A percentile compares a stretch with the other conserved stretches of the same genome.
Conservation (phyloP, 2,329 filamentous ascomycete species). For the Colletotrichum spinosum region DNA sequence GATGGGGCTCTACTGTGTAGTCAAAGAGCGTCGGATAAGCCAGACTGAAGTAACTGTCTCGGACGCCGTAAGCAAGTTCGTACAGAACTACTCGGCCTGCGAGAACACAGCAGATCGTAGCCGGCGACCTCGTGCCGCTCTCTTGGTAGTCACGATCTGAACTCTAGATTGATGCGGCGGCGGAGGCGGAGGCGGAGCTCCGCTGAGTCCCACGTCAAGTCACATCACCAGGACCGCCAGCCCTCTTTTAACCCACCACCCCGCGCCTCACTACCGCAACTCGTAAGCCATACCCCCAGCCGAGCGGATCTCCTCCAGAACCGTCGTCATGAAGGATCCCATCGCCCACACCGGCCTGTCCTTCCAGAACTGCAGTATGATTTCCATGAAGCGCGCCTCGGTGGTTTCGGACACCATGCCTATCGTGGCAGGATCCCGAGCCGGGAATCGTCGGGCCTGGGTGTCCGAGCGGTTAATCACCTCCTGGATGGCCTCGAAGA, state of each 20-base stretch:
- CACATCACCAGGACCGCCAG: neutral
- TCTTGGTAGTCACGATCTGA: conserved; percentile 24
- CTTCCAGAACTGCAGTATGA: conserved; percentile 37
- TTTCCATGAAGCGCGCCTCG: conserved; percentile 37
- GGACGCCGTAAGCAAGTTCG: conserved; percentile 7
- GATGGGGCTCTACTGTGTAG: neutral
- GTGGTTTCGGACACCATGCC: conserved; percentile 28
- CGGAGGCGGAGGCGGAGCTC: conserved; percentile 27
- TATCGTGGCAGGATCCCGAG: conserved; percentile 22
- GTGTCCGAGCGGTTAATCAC: conserved; percentile 14
- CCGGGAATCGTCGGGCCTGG: conserved; percentile 4
- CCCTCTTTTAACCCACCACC: conserved; percentile 5
- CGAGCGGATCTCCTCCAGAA: conserved; percentile 36
- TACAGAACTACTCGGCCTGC: neutral
- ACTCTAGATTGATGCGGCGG: neutral
- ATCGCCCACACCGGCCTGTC: conserved; percentile 37
- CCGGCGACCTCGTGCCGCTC: neutral
- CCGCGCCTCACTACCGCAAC: conserved; percentile 1
- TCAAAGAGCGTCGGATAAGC: neutral
- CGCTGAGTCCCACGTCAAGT: neutral
- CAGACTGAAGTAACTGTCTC: neutral
- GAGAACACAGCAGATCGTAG: neutral
- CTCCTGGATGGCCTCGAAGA: conserved; percentile 44
- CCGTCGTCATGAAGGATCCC: conserved; percentile 36
- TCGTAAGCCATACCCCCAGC: conserved; percentile 23